Evolutionary conservation across 2,329 filamentous ascomycete species (phyloP).

Genomic region (Clonostachys rhizophaga): DNA sequence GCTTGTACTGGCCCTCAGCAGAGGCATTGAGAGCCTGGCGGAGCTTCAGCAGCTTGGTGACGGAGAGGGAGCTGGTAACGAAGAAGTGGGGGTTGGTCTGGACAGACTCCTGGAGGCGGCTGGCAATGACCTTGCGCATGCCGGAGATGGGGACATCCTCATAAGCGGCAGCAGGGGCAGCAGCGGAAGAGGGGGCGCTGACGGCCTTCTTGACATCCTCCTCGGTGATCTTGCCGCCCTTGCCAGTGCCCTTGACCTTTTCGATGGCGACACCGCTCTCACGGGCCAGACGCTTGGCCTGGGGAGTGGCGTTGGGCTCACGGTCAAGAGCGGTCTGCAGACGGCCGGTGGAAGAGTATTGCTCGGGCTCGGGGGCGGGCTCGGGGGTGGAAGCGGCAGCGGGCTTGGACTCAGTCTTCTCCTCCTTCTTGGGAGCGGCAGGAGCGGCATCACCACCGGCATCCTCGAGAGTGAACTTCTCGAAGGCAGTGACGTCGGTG

Average conservation of each 20-base stretch:
- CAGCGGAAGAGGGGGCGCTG: slow-evolving; percentile 44
- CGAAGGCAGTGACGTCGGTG: slow-evolving; percentile 81
- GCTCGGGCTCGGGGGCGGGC: slow-evolving; percentile 52
- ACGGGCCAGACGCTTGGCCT: slow-evolving; percentile 76
- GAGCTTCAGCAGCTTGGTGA: slow-evolving; percentile 93
- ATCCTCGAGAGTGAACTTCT: slow-evolving; percentile 81
- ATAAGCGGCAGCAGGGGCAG: slow-evolving; percentile 61
- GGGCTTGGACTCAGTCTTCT: slow-evolving; percentile 56
- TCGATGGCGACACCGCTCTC: slow-evolving; percentile 79
- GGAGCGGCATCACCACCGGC: slow-evolving; percentile 76
- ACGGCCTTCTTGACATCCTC: slow-evolving; percentile 87
- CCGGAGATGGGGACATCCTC: slow-evolving; percentile 80
- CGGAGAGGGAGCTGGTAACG: slow-evolving; percentile 85
- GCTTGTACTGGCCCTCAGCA: slow-evolving; percentile 92
- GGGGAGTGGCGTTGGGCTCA: slow-evolving; percentile 66
- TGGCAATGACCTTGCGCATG: slow-evolving; percentile 98
- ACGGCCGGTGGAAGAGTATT: slow-evolving; percentile 70
- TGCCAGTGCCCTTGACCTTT: slow-evolving; percentile 80
- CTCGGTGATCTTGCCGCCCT: slow-evolving; percentile 82
- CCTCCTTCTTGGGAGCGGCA: slow-evolving; percentile 64
- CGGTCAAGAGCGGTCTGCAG: slow-evolving; percentile 83
- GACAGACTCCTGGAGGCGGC: slow-evolving; percentile 80
- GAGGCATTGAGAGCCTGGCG: slow-evolving; percentile 88
- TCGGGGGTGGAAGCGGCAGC: slow-evolving; percentile 30
- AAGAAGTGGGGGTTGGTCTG: slow-evolving; percentile 98